Conservation (phyloP, 2,329 filamentous ascomycete species). For the Hymenoscyphus linearis region DNA sequence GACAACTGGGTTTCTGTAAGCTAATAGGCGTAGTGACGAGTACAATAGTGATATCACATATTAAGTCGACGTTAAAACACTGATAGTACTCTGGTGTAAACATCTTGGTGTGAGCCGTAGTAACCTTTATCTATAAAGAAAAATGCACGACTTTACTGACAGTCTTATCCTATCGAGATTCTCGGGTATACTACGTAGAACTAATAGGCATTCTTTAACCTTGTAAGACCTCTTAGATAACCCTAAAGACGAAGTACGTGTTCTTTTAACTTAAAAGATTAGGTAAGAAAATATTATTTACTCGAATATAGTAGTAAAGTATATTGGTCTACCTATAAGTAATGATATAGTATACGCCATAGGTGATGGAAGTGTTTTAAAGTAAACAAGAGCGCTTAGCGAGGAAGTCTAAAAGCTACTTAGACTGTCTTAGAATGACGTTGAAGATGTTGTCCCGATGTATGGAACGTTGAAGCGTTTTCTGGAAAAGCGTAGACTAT, state of each 20-base stretch:
- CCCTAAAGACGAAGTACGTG: slow-evolving; percentile 7
- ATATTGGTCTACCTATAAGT: slow-evolving; percentile 7
- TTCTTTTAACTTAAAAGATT: slow-evolving; percentile 4
- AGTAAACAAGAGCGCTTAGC: slow-evolving; percentile 5
- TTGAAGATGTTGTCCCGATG: slow-evolving; percentile 16
- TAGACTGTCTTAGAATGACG: slow-evolving; percentile 11
- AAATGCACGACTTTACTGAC: slow-evolving; percentile 12
- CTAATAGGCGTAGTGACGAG: background rate
- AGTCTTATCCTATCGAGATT: slow-evolving; percentile 12
- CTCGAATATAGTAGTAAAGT: slow-evolving; percentile 6
- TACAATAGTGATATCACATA: background rate
- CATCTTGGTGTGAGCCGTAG: slow-evolving; percentile 7
- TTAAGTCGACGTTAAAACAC: background rate
- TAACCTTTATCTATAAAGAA: slow-evolving; percentile 4
- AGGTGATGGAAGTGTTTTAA: slow-evolving; percentile 1
- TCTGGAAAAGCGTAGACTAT: slow-evolving; percentile 7
- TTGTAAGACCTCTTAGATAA: slow-evolving; percentile 10
- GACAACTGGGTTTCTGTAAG: background rate
- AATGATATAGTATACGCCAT: slow-evolving; percentile 10
- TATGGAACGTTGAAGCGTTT: slow-evolving; percentile 8
- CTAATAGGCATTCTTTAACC: slow-evolving; percentile 5
- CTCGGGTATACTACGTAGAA: slow-evolving; percentile 6
- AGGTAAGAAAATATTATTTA: background rate
- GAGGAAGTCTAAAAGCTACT: slow-evolving; percentile 6
- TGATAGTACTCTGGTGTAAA: slow-evolving; percentile 10